These are phyloP conservation scores for Capsella rubella DNA, from an alignment of 441 rosid genomes.

Conservation along the genomic window DNA sequence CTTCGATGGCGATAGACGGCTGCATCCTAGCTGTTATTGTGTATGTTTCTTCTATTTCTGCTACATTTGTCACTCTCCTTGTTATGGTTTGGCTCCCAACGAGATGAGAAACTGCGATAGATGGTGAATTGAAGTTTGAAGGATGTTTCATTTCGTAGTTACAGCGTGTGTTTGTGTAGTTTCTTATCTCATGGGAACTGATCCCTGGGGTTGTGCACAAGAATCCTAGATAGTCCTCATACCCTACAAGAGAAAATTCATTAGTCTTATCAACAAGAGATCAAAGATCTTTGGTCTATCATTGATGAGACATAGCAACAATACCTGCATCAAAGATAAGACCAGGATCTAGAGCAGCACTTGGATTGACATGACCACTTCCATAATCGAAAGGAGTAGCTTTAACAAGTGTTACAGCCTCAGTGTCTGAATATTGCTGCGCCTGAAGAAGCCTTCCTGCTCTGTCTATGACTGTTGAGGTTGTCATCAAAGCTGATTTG, in stretches of 20 bases:
- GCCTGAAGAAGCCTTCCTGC: conserved; percentile 96
- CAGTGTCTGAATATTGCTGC: conserved; percentile 84
- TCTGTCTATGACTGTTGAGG: conserved; percentile 79
- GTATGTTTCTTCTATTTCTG: conserved; percentile 76
- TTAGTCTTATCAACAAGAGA: background rate
- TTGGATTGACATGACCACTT: conserved; percentile 95
- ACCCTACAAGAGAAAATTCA: conserved; percentile 52
- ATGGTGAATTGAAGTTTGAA: conserved; percentile 84
- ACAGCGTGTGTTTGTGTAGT: conserved; percentile 77
- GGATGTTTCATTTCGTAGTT: conserved; percentile 81
- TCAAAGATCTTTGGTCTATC: conserved; percentile 1
- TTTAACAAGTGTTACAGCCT: conserved; percentile 67
- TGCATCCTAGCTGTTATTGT: conserved; percentile 81
- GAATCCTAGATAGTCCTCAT: conserved; percentile 86
- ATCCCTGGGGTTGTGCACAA: conserved; percentile 94
- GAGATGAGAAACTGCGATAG: conserved; percentile 82
- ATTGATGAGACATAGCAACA: background rate
- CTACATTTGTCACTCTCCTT: conserved; percentile 83
- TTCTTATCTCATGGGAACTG: conserved; percentile 69
- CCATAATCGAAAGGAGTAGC: conserved; percentile 98
- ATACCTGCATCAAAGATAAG: conserved; percentile 94
- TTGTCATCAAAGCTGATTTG: conserved; percentile 95
- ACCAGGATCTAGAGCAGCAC: conserved; percentile 96
- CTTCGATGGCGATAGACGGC: conserved; percentile 80
- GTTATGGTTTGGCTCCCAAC: conserved; percentile 66